Evolutionary conservation across 352 stramenopile genomes (phyloP).

Genomic region (Pythium dissotocum): DNA sequence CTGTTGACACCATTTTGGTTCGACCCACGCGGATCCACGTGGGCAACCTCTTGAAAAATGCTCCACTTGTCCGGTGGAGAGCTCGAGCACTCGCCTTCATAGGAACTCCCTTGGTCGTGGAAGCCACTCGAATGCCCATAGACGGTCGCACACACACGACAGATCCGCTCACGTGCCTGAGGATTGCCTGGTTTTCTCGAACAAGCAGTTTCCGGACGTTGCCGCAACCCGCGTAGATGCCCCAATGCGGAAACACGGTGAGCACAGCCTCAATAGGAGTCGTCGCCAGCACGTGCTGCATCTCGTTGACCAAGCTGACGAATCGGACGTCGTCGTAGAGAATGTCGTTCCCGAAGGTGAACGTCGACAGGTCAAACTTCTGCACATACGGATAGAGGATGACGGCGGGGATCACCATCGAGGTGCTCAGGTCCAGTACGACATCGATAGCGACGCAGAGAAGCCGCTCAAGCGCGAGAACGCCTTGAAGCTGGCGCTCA

Average conservation of each 20-base stretch:
- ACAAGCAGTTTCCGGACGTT: slow-evolving; percentile 3
- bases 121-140: background rate
- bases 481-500: background rate
- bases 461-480: slow-evolving; percentile 14
- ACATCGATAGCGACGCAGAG: slow-evolving; percentile 28
- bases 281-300: slow-evolving; percentile 34
- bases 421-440: slow-evolving; percentile 25
- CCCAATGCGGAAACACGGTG: slow-evolving; percentile 21
- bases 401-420: slow-evolving; percentile 30
- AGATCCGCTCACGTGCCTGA: background rate
- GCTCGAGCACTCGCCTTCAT: background rate
- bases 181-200: background rate
- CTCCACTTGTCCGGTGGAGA: background rate
- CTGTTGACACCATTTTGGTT: background rate
- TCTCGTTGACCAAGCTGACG: slow-evolving; percentile 40
- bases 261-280: slow-evolving; percentile 12
- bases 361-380: slow-evolving; percentile 29
- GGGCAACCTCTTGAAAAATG: background rate
- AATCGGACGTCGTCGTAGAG: slow-evolving; percentile 46
- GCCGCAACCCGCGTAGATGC: slow-evolving; percentile 14
- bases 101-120: background rate
- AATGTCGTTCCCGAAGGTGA: slow-evolving; percentile 29
- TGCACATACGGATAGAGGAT: slow-evolving; percentile 31
- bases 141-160: background rate
- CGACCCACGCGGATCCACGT: background rate